Percentiles rank a stretch among this genome's conserved stretches.
Conservation (phyloP, 2,329 filamentous ascomycete genomes). For the Penicillium sp. region DNA sequence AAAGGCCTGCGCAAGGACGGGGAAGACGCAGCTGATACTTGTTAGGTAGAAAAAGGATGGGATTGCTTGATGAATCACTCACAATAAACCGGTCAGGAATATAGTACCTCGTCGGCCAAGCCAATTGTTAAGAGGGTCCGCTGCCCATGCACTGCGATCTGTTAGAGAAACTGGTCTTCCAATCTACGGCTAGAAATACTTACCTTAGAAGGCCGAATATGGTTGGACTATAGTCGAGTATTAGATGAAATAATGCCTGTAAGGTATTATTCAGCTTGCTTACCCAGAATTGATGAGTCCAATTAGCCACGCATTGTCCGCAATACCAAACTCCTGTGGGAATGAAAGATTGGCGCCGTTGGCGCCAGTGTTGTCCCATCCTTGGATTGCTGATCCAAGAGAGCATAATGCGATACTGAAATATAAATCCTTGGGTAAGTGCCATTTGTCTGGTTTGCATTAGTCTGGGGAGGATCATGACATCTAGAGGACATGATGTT, state of each 20-base stretch:
- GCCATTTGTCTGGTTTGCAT: conserved; percentile 17
- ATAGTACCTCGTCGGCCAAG: conserved; percentile 34
- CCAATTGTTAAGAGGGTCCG: conserved; percentile 34
- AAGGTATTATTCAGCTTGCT: conserved; percentile 20
- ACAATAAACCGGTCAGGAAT: conserved; percentile 36
- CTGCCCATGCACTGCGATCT: conserved; percentile 27
- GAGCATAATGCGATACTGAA: conserved; percentile 43
- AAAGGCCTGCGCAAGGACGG: conserved; percentile 32
- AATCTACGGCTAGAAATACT: neutral
- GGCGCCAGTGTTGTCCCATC: conserved; percentile 50
- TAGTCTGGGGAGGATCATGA: neutral
- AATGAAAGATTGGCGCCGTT: conserved; percentile 52
- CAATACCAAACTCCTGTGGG: conserved; percentile 39
- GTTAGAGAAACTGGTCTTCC: neutral
- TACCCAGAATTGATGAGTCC: conserved; percentile 48
- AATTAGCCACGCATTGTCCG: conserved; percentile 45
- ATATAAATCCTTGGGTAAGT: conserved; percentile 17
- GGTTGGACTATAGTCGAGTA: conserved; percentile 8
- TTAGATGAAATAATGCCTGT: neutral
- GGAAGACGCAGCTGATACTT: conserved; percentile 25
- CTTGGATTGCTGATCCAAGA: conserved; percentile 49
- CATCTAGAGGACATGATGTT: no score
- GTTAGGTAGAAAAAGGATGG: neutral
- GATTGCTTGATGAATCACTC: neutral
- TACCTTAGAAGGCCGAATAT: conserved; percentile 21